phyloP scores from a whole-genome alignment of 495 filamentous ascomycete genomes.

The Polyplosphaeria fusca region DNA sequence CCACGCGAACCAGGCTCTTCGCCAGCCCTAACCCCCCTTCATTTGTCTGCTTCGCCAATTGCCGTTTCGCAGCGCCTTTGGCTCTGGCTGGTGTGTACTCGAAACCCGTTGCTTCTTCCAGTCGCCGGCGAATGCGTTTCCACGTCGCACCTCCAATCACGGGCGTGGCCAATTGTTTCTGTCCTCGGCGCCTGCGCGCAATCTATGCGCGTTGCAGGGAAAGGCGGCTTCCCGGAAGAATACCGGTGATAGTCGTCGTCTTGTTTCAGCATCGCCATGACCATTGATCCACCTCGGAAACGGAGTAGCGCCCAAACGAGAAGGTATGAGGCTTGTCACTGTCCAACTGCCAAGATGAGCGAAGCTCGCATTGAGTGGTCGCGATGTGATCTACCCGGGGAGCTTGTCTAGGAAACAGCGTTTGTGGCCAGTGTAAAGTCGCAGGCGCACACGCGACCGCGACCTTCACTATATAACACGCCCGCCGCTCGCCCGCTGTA shows the following conservation, averaged over 20 bases:
- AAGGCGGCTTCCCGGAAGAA: conserved; percentile 5
- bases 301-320: conserved; percentile 15
- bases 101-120: conserved; percentile 1
- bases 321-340: conserved; percentile 13
- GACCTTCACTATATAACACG: too few relatives aligned
- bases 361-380: conserved; percentile 19
- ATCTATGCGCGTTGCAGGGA: conserved; percentile 1
- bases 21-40: neutral
- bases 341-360: conserved; percentile 5
- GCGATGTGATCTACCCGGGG: conserved; percentile 4
- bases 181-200: neutral
- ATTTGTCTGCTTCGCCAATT: conserved; percentile 2
- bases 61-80: neutral
- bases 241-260: neutral
- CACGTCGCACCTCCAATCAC: conserved; percentile 6
- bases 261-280: conserved; percentile 15
- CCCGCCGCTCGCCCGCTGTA: neutral
- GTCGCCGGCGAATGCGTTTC: conserved; percentile 6
- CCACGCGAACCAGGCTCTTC: neutral
- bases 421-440: too few relatives aligned
- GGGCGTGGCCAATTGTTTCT: conserved; percentile 7
- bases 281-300: conserved; percentile 11
- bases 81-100: neutral
- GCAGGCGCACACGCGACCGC: too few relatives aligned
- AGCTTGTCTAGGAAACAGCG: neutral